Base-by-base conservation (phyloP, 345 rosid genomes). In the Lumnitzera racemosa region DNA sequence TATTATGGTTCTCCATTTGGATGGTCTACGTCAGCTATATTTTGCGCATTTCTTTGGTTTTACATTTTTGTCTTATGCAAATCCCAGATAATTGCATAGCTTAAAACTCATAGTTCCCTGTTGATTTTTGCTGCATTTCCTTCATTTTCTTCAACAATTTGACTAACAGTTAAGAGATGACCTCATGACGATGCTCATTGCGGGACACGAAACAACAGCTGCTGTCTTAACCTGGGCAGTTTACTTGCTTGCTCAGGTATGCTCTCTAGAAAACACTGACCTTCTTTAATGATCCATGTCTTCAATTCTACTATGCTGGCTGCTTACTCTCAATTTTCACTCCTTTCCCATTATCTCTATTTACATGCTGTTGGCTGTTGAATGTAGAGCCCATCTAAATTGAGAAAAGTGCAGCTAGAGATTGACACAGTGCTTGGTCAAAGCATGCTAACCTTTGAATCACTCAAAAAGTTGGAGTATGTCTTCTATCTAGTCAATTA, bases 161-260 rank as follows among this genome's bases (percentile, higher is more conserved):
- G 48, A 57, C 69, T 24, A 47, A 75, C 83, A 91, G 96, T 86
- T 89, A 65, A 82, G 96, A 66, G 98, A 91, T 69, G 98, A 91
- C 67, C 67, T 87, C 61, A 91, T 89, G 95, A 89, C 96, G 12
- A 87, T 91, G 96, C 88, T 91, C 51, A 78, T 91, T 51, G 96
- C 98, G 46, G 96, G 98, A 23, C 98, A 91, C 55, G 98, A 91
- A 78, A 91, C 98, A 49, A 91, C 96, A 43, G 94, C 98, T 53
- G 95, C 96, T 55, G 98, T 91, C 69, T 95, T 91, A 65, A 91
- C 98, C 46, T 91, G 98, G 98, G 92, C 96, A 63, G 82, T 83
- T 71, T 91, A 66, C 84, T 79, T 91, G 63, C 96, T 91, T 24
- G 89, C 94, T 49, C 96, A 91, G 75, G 98, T 89, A 76, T 73